Evolutionary conservation across 2,329 filamentous ascomycete genomes (phyloP), one percentile per base, ranked within the genome.

Genomic region (Venturia aucupariae): DNA sequence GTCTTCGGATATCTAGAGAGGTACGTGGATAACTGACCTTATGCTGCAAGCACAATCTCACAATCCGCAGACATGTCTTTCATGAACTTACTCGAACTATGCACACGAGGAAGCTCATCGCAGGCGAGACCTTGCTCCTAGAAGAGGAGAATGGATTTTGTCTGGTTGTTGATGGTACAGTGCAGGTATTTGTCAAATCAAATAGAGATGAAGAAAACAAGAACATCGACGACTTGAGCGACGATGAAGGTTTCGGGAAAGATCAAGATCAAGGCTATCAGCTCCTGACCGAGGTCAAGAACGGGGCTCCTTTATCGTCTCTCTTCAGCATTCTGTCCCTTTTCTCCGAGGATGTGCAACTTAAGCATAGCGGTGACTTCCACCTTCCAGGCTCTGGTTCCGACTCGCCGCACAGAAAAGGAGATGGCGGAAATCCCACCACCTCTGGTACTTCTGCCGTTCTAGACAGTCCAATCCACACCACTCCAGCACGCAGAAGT

Each of bases 141-240:
- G 94, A 99, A 76, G 94, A 99, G 73, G 94, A 99, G 72, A 96
- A 99, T 71, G 94, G 94, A 0, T 99, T 99, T 71, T 99, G 94
- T 73, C 82, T 99, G 65, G 94, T 99, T 5, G 95, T 99, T 3
- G 94, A 99, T 76, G 94, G 94, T 1, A 77, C 96, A 35, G 92
- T 99, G 0, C 92, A 99, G 75, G 97, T 99, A 64, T 99, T 97
- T 73, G 94, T 99, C 75, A 97, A 97, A 74, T 97, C 93, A 1
- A 86, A 87, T 54, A 81, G 83, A 48, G 79, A 82, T 63, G 78
- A 79, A 57, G 76, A 69, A 72, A 78, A 72, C 73, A 72, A 72
- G 22, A 70, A 79, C 27, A n/a, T 51, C 38, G 27, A 59, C 11
- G 61, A 46, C 24, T 76, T 75, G 27, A 78, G 80, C 24, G 79